Evolutionary conservation across 192 early-diverging fungal species (phyloP).

Genomic region (Backusella mclennaniae): DNA sequence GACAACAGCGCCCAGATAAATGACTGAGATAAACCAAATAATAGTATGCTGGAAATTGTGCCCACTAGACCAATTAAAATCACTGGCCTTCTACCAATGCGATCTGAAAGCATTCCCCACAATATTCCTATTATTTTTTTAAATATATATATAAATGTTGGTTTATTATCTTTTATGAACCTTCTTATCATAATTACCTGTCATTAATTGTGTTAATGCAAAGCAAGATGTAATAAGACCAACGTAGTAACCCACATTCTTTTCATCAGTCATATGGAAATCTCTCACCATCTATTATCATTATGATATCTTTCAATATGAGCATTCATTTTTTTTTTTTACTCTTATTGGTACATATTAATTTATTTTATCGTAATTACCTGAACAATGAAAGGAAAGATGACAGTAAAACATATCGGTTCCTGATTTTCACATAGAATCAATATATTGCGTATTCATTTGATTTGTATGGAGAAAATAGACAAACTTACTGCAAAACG

Average conservation of each 20-base stretch:
- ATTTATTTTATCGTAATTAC: background rate
- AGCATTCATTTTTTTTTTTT: background rate
- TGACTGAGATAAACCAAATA: constrained; percentile 62
- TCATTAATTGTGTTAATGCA: constrained; percentile 48
- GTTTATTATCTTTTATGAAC: background rate
- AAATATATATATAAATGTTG: background rate
- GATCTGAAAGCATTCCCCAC: constrained; percentile 69
- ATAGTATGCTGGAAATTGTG: constrained; percentile 54
- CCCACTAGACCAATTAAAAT: constrained; percentile 68
- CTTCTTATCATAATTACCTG: constrained; percentile 24
- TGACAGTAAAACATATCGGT: constrained; percentile 31
- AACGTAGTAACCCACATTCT: constrained; percentile 43
- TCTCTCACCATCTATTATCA: constrained; percentile 51
- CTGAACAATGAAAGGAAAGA: constrained; percentile 30
- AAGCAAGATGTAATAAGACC: constrained; percentile 51
- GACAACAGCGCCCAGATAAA: constrained; percentile 52
- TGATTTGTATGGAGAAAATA: background rate
- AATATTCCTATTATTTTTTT: constrained; percentile 33
- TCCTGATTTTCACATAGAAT: constrained; percentile 2
- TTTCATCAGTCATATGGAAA: constrained; percentile 61
- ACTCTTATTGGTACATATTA: background rate
- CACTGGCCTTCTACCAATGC: constrained; percentile 67
- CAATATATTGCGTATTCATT: background rate
- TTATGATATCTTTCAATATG: background rate
- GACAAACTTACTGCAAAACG: constrained; percentile 20